Evolutionary conservation across 352 stramenopile species (phyloP).

Genomic region (Labyrinthula sp.): DNA sequence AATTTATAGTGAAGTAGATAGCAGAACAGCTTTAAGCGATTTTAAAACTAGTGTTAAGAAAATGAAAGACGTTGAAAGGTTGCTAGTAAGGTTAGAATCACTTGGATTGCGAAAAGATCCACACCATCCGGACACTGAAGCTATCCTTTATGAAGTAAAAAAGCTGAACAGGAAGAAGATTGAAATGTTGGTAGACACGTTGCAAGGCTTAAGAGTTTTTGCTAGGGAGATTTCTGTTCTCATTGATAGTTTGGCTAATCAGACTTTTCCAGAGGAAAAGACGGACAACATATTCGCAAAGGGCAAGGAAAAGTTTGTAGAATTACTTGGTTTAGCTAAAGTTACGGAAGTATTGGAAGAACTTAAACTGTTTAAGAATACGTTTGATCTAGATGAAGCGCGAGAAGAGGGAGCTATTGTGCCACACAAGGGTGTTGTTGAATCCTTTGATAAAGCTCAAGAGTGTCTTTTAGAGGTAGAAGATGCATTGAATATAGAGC

Average conservation of each 20-base stretch:
- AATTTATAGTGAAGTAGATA: constrained; percentile 41
- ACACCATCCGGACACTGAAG: constrained; percentile 72
- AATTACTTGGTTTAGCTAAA: constrained; percentile 37
- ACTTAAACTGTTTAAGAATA: constrained; percentile 79
- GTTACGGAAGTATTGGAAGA: constrained; percentile 68
- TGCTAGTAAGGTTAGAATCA: constrained; percentile 81
- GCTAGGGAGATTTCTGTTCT: constrained; percentile 59
- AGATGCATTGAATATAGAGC: constrained; percentile 56
- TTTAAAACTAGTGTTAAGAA: constrained; percentile 47
- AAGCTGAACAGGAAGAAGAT: constrained; percentile 95
- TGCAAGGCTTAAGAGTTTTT: constrained; percentile 60
- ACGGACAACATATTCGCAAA: too few relatives aligned
- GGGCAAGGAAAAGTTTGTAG: constrained; percentile 38
- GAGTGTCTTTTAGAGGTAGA: constrained; percentile 35
- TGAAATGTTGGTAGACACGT: constrained; percentile 57
- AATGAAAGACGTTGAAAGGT: constrained; percentile 79
- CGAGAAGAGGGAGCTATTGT: constrained; percentile 69
- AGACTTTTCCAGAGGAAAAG: constrained; percentile 40
- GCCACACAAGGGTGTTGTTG: constrained; percentile 69
- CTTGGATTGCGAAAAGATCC: constrained; percentile 51
- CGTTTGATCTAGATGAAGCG: constrained; percentile 78
- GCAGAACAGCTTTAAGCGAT: constrained; percentile 47
- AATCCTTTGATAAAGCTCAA: constrained; percentile 57
- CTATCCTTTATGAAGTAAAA: constrained; percentile 87
- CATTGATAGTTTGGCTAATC: constrained; percentile 33